Conservation (phyloP, 441 rosid species). For the Dalechampia spathulata region DNA sequence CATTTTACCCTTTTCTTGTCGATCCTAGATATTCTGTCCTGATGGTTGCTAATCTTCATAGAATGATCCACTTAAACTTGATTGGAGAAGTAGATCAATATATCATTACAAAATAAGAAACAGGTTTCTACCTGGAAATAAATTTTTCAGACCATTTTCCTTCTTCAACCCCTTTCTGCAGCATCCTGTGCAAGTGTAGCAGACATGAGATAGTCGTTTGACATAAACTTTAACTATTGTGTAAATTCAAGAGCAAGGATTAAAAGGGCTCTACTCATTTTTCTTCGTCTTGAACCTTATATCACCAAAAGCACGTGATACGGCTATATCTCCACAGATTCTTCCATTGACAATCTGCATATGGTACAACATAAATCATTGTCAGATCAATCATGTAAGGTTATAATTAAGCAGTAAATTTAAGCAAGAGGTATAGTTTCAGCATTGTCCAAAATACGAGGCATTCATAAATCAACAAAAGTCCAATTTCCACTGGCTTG, state of each 20-base stretch:
- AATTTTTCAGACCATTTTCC: conserved; percentile 89
- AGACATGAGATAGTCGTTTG: no score
- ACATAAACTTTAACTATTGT: no score
- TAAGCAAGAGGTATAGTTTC: neutral
- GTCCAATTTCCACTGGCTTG: no score
- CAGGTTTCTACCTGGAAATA: conserved; percentile 52
- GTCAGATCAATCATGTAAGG: neutral
- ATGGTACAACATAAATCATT: conserved; percentile 9
- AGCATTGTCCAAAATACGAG: neutral
- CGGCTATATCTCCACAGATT: conserved; percentile 92
- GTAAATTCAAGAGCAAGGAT: neutral
- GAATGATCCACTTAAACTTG: no score
- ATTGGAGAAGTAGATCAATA: no score
- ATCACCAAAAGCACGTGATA: conserved; percentile 95
- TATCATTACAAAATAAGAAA: no score
- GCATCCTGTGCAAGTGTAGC: conserved; percentile 47
- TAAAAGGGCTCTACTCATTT: conserved; percentile 48
- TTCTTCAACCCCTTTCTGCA: conserved; percentile 76
- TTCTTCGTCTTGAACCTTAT: conserved; percentile 84
- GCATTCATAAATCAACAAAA: neutral
- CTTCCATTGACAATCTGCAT: conserved; percentile 76
- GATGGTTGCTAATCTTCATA: no score
- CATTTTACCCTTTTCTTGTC: no score
- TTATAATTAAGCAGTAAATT: neutral
- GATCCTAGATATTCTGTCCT: no score